Evolutionary conservation across 2,329 filamentous ascomycete genomes (phyloP).

Genomic region (Aspergillus viridinutans): DNA sequence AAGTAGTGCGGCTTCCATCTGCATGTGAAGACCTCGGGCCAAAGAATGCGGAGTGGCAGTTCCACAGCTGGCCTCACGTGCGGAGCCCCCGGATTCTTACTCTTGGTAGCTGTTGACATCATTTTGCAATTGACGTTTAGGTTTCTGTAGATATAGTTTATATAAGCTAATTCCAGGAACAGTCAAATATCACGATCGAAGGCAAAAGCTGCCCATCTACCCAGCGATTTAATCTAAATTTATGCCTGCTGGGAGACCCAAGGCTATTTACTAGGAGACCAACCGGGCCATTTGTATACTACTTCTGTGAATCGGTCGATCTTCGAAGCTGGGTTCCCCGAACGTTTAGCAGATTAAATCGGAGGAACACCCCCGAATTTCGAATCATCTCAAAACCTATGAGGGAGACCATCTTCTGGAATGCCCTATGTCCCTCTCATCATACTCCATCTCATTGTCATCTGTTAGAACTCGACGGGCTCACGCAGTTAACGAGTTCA

Average conservation of each 20-base stretch:
- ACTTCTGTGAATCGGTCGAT: neutral
- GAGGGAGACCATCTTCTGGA: neutral
- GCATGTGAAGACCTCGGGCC: slow-evolving; percentile 26
- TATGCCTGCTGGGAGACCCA: neutral
- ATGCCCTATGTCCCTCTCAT: neutral
- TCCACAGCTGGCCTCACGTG: slow-evolving; percentile 16
- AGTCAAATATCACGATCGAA: neutral
- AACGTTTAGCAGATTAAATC: neutral
- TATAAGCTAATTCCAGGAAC: neutral
- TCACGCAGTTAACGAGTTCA: neutral
- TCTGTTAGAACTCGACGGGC: neutral
- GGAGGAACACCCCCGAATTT: no score
- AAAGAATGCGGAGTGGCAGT: slow-evolving; percentile 8
- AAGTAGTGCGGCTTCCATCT: neutral
- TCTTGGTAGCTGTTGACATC: neutral
- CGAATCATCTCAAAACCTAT: neutral
- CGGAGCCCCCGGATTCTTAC: slow-evolving; percentile 9
- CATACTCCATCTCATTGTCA: neutral
- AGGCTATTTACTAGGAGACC: neutral
- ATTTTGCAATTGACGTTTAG: neutral
- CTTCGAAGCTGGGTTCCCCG: neutral
- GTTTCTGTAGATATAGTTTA: neutral
- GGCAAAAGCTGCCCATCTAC: neutral
- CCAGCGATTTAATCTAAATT: neutral
- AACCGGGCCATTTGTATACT: neutral